Percentiles rank a stretch among this genome's conserved stretches.
phyloP scores from a whole-genome alignment of 1,284 basidiomycete genomes.

The Cryptococcus sp. region DNA sequence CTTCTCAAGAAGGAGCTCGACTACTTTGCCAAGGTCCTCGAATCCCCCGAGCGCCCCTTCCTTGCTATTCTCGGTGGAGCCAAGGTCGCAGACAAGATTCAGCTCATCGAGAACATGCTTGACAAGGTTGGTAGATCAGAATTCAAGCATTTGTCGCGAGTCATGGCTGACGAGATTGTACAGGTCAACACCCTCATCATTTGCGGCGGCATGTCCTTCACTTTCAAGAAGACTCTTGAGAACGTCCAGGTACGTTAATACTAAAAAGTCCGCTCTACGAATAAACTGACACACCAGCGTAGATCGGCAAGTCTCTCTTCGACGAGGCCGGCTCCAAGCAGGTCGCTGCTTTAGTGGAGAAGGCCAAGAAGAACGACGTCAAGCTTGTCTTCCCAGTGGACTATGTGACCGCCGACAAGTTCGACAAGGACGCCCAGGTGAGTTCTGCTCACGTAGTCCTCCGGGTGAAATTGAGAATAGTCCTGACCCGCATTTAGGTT shows the following conservation, averaged over 20 bases:
- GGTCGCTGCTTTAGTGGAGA: conserved; percentile 79
- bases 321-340: conserved; percentile 88
- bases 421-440: conserved; percentile 86
- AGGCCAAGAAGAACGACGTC: conserved; percentile 92
- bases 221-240: conserved; percentile 95
- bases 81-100: conserved; percentile 99
- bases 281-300: conserved; percentile 8
- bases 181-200: conserved; percentile 95
- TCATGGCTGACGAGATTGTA: conserved; percentile 6
- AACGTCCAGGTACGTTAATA: conserved; percentile 64
- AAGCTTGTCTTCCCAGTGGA: conserved; percentile 95
- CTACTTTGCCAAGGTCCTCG: conserved; percentile 96
- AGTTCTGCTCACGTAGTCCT: conserved; percentile 22
- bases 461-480: background rate
- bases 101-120: conserved; percentile 98
- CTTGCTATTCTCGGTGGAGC: conserved; percentile 97
- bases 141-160: background rate
- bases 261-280: too few species aligned
- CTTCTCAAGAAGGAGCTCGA: conserved; percentile 99
- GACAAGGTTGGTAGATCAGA: conserved; percentile 69
- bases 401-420: conserved; percentile 92
- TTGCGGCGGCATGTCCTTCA: conserved; percentile 98
- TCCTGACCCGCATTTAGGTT: conserved; percentile 56
- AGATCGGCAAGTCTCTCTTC: conserved; percentile 95
- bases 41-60: conserved; percentile 93